Conservation (phyloP, 225 moss, liverwort and hornwort genomes). For the Straminergon stramineum region DNA sequence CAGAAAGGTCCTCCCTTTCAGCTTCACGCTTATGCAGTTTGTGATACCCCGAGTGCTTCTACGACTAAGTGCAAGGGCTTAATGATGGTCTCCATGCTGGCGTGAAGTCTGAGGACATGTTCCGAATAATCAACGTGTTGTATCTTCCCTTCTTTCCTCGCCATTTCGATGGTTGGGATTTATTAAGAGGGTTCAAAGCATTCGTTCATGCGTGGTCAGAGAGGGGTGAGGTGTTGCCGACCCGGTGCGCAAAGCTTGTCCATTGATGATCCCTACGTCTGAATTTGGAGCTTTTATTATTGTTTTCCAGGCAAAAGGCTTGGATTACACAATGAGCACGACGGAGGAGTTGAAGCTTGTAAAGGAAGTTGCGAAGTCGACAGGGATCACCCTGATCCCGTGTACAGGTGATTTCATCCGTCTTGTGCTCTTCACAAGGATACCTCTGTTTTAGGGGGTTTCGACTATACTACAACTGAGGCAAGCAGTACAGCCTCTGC, state of each 20-base stretch:
- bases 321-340: constrained; percentile 86
- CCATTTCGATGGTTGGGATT: background rate
- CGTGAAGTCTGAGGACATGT: constrained; percentile 55
- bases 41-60: constrained; percentile 78
- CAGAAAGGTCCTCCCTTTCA: background rate
- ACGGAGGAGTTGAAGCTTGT: constrained; percentile 75
- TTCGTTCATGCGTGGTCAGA: background rate
- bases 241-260: background rate
- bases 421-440: background rate
- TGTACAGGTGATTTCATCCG: too few species aligned
- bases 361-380: constrained; percentile 66
- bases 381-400: too few species aligned
- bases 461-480: too few species aligned
- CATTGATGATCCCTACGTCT: background rate
- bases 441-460: background rate
- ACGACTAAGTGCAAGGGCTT: constrained; percentile 63
- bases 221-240: background rate
- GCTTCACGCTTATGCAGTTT: constrained; percentile 84
- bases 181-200: background rate
- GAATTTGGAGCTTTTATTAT: background rate
- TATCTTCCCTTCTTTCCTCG: background rate
- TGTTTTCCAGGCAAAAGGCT: constrained; percentile 66
- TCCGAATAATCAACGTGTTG: constrained; percentile 35
- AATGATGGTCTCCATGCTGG: constrained; percentile 61
- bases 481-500: too few species aligned